Conservation (phyloP, 2,329 filamentous ascomycete genomes). For the Venturia asperata region DNA sequence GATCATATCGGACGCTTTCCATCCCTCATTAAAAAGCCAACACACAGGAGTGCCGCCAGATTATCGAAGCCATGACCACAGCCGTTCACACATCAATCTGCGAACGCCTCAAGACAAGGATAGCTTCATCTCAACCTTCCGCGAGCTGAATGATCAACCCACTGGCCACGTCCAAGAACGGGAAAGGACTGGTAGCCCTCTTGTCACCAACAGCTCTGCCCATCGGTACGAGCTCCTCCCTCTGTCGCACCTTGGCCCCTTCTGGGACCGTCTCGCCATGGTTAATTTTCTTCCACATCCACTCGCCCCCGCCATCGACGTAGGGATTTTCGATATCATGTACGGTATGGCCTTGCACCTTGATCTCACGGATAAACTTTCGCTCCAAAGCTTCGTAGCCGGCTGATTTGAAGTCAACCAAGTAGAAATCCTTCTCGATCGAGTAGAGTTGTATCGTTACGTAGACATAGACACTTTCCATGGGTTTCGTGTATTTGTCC, state of each 20-base stretch:
- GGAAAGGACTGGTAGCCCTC: slow-evolving; percentile 89
- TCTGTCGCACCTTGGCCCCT: slow-evolving; percentile 29
- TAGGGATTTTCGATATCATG: slow-evolving; percentile 23
- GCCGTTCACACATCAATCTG: no score
- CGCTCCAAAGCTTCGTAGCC: slow-evolving; percentile 82
- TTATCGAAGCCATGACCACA: no score
- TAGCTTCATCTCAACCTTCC: slow-evolving; percentile 46
- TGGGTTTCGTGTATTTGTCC: slow-evolving; percentile 22
- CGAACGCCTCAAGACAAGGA: no score
- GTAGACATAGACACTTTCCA: slow-evolving; percentile 80
- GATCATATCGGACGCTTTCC: neutral
- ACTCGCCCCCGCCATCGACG: slow-evolving; percentile 31
- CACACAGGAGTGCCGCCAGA: neutral
- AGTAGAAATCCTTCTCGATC: slow-evolving; percentile 77
- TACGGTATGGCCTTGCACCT: slow-evolving; percentile 22
- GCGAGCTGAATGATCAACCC: slow-evolving; percentile 89
- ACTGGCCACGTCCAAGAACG: slow-evolving; percentile 89
- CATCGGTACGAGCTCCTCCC: slow-evolving; percentile 37
- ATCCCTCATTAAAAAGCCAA: neutral
- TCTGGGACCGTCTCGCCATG: slow-evolving; percentile 16
- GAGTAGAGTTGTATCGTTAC: slow-evolving; percentile 95
- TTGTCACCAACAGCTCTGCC: slow-evolving; percentile 68
- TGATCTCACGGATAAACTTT: slow-evolving; percentile 25
- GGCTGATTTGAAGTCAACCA: slow-evolving; percentile 97
- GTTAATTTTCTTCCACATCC: slow-evolving; percentile 21